Percentiles rank a stretch among this genome's conserved stretches.
Evolutionary conservation across 2,329 filamentous ascomycete species (phyloP).

Genomic region (Exophiala sp.): DNA sequence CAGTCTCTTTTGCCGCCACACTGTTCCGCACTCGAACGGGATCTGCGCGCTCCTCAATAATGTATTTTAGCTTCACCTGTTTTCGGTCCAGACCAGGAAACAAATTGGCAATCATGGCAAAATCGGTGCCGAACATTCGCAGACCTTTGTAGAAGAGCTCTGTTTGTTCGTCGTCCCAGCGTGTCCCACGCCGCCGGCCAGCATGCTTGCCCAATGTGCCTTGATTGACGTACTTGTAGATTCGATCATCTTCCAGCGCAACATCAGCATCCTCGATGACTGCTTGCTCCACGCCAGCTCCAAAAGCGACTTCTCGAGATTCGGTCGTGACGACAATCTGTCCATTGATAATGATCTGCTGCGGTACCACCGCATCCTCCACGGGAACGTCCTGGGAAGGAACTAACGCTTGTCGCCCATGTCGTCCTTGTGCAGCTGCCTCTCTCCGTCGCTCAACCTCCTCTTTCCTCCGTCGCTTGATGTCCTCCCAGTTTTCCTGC

Average conservation of each 20-base stretch:
- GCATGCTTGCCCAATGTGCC: conserved; percentile 48
- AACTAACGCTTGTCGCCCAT: conserved; percentile 11
- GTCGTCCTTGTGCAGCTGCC: conserved; percentile 26
- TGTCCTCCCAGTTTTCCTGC: conserved; percentile 56
- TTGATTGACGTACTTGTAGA: conserved; percentile 47
- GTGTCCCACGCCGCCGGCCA: conserved; percentile 43
- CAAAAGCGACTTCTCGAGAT: conserved; percentile 54
- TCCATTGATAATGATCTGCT: conserved; percentile 55
- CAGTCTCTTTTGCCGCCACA: conserved; percentile 44
- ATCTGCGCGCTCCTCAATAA: conserved; percentile 57
- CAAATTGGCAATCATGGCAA: conserved; percentile 58
- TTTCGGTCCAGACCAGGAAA: conserved; percentile 58
- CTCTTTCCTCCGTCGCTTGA: conserved; percentile 42
- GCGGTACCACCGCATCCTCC: conserved; percentile 36
- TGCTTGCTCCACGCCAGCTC: conserved; percentile 46
- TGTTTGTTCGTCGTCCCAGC: conserved; percentile 58
- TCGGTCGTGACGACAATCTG: conserved; percentile 53
- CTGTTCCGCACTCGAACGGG: conserved; percentile 52
- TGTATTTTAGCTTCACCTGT: conserved; percentile 64
- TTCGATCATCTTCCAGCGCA: conserved; percentile 41
- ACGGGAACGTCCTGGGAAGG: conserved; percentile 15
- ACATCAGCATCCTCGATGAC: conserved; percentile 44
- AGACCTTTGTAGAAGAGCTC: conserved; percentile 62
- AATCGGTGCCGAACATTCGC: conserved; percentile 63
- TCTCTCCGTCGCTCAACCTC: conserved; percentile 34